Evolutionary conservation across 495 filamentous ascomycete species (phyloP).

Genomic region (Melanomma pulvis-pyrius): DNA sequence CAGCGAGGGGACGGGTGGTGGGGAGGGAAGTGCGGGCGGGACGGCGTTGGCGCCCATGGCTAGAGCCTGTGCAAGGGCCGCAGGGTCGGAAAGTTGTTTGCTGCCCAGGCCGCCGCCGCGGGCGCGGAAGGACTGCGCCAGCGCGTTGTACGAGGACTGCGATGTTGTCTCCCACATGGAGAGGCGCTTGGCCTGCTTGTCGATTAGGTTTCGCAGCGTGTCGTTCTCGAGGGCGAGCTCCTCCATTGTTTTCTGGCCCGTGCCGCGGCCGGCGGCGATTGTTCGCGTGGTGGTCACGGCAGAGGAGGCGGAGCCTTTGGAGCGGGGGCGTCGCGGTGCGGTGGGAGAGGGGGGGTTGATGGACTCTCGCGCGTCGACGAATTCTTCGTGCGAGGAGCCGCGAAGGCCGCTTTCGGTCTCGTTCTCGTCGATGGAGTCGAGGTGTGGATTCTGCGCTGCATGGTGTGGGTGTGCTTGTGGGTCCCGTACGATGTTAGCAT

Average conservation of each 20-base stretch:
- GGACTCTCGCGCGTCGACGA: conserved; percentile 84
- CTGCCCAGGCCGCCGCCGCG: conserved; percentile 3
- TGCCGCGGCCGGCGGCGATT: conserved; percentile 41
- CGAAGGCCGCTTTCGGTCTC: conserved; percentile 53
- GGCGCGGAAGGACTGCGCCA: conserved; percentile 77
- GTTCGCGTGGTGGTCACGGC: conserved; percentile 23
- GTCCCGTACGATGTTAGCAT: conserved; percentile 80
- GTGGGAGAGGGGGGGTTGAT: conserved; percentile 54
- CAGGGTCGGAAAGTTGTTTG: conserved; percentile 15
- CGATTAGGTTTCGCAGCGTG: conserved; percentile 70
- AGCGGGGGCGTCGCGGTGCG: conserved; percentile 42
- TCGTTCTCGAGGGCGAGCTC: conserved; percentile 83
- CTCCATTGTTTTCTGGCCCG: conserved; percentile 65
- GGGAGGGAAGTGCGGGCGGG: conserved; percentile 8
- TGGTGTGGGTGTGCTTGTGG: conserved; percentile 65
- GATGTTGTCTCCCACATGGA: conserved; percentile 84
- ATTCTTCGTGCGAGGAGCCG: conserved; percentile 53
- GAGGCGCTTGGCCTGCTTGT: conserved; percentile 75
- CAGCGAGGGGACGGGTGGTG: conserved; percentile 8
- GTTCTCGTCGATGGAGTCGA: conserved; percentile 57
- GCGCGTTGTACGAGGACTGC: conserved; percentile 75
- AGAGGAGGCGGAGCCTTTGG: background rate
- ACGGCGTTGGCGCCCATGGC: conserved; percentile 27
- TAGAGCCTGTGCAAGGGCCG: conserved; percentile 26
- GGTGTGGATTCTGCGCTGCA: conserved; percentile 49